Evolutionary conservation across 305 asterid species (phyloP).

Genomic region (Lippia alba): DNA sequence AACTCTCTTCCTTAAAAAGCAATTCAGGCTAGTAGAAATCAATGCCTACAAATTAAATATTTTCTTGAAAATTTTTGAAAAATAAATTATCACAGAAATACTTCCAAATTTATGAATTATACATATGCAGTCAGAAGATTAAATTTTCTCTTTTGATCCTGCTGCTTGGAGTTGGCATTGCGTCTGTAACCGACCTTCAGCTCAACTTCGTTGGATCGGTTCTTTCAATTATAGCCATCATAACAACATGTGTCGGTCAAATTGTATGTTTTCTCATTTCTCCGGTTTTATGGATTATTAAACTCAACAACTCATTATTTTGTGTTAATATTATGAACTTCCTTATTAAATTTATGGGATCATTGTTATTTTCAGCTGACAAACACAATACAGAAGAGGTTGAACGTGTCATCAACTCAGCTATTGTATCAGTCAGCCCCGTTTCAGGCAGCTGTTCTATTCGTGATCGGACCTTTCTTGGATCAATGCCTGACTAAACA

Average conservation of each 20-base stretch:
- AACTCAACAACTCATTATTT: too few species aligned
- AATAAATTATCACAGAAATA: not conserved
- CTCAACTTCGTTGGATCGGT: constrained; percentile 81
- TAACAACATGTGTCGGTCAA: constrained; percentile 89
- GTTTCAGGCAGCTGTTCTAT: constrained; percentile 81
- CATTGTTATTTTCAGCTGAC: constrained; percentile 64
- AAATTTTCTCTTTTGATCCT: constrained; percentile 66
- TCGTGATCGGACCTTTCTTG: constrained; percentile 72
- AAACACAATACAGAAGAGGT: constrained; percentile 87
- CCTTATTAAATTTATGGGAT: not conserved
- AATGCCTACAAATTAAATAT: too few species aligned
- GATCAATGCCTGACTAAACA: constrained; percentile 75
- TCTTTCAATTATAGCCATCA: constrained; percentile 82
- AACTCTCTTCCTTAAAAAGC: constrained; percentile 77
- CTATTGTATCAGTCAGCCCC: constrained; percentile 90
- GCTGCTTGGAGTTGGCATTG: constrained; percentile 82
- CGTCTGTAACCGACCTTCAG: constrained; percentile 88
- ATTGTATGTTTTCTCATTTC: constrained; percentile 50
- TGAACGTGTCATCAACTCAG: constrained; percentile 83
- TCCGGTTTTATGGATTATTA: not conserved
- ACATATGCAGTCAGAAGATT: constrained; percentile 63
- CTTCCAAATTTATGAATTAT: too few species aligned
- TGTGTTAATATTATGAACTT: not conserved
- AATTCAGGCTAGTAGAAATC: constrained; percentile 62
- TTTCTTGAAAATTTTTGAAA: too few species aligned